Evolutionary conservation across 495 filamentous ascomycete genomes (phyloP).

Genomic region (Aspergillus avenaceus): DNA sequence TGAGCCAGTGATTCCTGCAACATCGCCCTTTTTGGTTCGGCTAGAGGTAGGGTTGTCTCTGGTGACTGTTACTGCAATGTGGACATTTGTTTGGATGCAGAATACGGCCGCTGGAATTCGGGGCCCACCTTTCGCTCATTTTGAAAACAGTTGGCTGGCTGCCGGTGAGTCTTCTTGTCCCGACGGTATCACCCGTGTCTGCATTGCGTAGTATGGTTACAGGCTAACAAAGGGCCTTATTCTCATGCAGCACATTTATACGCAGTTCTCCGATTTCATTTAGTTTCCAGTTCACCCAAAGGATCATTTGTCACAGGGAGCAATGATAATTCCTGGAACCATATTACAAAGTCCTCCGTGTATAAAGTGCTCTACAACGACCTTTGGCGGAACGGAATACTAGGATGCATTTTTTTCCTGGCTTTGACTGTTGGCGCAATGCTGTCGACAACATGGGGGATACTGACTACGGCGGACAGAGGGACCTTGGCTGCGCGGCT

Average conservation of each 20-base stretch:
- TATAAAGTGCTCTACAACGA: conserved; percentile 15
- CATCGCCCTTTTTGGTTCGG: conserved; percentile 1
- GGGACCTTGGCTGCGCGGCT: background rate
- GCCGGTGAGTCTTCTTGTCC: conserved; percentile 18
- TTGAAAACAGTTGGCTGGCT: conserved; percentile 35
- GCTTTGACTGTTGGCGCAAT: conserved; percentile 13
- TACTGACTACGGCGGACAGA: background rate
- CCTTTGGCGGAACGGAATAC: conserved; percentile 20
- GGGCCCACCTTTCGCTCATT: conserved; percentile 23
- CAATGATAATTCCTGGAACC: conserved; percentile 26
- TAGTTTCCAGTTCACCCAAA: conserved; percentile 26
- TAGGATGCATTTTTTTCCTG: conserved; percentile 18
- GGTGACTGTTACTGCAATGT: conserved; percentile 14
- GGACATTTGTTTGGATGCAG: conserved; percentile 26
- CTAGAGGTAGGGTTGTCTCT: conserved; percentile 18
- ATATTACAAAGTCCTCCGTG: conserved; percentile 1
- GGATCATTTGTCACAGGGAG: conserved; percentile 39
- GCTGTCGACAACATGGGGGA: background rate
- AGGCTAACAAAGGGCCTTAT: background rate
- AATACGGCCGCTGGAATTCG: conserved; percentile 14
- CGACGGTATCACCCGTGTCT: too few relatives aligned
- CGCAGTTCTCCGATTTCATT: conserved; percentile 25
- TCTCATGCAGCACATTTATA: conserved; percentile 21
- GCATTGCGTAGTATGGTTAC: too few relatives aligned
- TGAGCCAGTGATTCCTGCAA: conserved; percentile 13